Base-by-base conservation (phyloP, 2,329 filamentous ascomycete genomes). In the Parascedosporium putredinis region DNA sequence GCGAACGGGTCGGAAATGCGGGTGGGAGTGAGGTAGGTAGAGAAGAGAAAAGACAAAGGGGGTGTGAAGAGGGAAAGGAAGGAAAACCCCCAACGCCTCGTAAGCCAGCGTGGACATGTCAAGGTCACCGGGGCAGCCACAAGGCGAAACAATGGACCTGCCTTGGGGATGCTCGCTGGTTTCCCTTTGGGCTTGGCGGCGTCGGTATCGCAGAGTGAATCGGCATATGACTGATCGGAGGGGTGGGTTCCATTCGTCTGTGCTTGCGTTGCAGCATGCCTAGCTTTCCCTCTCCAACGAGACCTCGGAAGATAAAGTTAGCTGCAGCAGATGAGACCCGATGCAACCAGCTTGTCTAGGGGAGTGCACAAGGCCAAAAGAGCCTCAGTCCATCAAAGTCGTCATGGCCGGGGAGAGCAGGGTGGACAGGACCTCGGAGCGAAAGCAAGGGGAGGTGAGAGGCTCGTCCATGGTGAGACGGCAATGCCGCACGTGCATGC, bases 401-500 rank as follows among this genome's bases (percentile, higher is more conserved):
- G n/a, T n/a, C n/a, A n/a, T n/a, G n/a, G n/a, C n/a, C n/a, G n/a
- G n/a, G n/a, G n/a, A n/a, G n/a, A 10, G 38, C 16, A 2, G 18
- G 23, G 38, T 10, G n/a, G 20, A 18, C 10, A 16, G 10, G 33
- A 9, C 38, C 16, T 42, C 38, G 27, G 27, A 31, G 27, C 7
- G 7, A 31, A 31, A 31, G 27, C 20, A 42, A 16, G n/a, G n/a
- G n/a, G n/a, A n/a, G n/a, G n/a, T n/a, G 38, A 20, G 20, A 20
- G 38, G 16, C 18, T 10, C 8, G 38, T 22, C 38, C 20, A 42
- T 20, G 23, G 38, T 42, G 38, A 42, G 38, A 42, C 38, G 12
- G 38, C 38, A 42, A 42, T 42, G 38, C 38, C 38, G 38, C 38
- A 42, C 38, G 20, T 42, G 38, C 38, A 42, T 42, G 38, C 38